Conservation (phyloP, 176 grass and related monocot genomes). For the Carex pumila region DNA sequence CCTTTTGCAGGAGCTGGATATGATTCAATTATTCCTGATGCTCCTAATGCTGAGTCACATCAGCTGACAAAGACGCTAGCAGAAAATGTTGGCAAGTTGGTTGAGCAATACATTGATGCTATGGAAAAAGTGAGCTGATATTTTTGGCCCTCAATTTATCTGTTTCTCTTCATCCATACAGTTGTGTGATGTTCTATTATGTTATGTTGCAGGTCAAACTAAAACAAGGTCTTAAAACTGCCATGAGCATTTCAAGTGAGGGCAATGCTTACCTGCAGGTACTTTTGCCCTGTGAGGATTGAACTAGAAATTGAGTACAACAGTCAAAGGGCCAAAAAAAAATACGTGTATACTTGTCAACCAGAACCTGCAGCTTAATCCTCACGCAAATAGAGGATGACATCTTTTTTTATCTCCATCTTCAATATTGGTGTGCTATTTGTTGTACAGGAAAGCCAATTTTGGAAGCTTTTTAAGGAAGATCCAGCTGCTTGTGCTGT, state of each 20-base stretch:
- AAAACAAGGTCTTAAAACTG: conserved; percentile 87
- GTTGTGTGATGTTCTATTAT: neutral
- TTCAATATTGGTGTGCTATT: conserved; percentile 8
- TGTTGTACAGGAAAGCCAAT: conserved; percentile 49
- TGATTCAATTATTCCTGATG: conserved; percentile 61
- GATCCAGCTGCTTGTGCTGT: conserved; percentile 53
- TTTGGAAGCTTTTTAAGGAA: conserved; percentile 84
- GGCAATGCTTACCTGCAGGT: conserved; percentile 96
- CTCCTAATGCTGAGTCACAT: conserved; percentile 46
- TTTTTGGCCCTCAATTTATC: neutral
- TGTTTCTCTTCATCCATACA: conserved; percentile 11
- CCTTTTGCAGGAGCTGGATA: conserved; percentile 64
- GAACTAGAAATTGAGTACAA: neutral
- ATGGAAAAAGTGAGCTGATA: conserved; percentile 70
- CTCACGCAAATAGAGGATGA: neutral
- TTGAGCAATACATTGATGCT: conserved; percentile 84
- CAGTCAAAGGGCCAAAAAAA: neutral
- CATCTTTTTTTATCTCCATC: conserved; percentile 1
- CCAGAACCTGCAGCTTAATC: neutral
- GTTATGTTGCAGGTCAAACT: conserved; percentile 62
- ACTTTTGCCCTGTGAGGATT: neutral
- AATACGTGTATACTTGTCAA: neutral
- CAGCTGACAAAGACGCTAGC: conserved; percentile 40
- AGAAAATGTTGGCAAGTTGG: conserved; percentile 72
- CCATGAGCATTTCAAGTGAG: conserved; percentile 88